These are phyloP conservation scores for Aspergillus niger DNA, from an alignment of 2,329 filamentous ascomycete species.

Conservation along the genomic window DNA sequence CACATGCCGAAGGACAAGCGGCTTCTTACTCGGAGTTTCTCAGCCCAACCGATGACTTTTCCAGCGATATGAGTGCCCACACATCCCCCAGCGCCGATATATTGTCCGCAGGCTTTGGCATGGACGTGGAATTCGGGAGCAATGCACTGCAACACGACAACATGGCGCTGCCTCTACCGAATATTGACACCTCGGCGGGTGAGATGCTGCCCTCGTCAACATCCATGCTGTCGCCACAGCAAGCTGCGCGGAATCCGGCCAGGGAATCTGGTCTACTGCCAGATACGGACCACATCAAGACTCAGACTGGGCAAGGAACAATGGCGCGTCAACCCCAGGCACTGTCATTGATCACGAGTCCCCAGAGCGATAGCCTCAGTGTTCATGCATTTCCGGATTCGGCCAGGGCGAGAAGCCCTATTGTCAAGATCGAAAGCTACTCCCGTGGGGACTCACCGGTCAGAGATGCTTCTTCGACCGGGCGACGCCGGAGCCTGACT, in stretches of 20 bases:
- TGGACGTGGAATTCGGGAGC: constrained; percentile 22
- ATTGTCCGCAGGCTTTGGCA: constrained; percentile 22
- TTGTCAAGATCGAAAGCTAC: constrained; percentile 47
- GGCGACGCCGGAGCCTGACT: constrained; percentile 35
- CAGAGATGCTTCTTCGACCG: constrained; percentile 26
- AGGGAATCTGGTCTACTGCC: constrained; percentile 34
- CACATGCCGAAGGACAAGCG: constrained; percentile 18
- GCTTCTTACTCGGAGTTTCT: constrained; percentile 32
- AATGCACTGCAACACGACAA: constrained; percentile 15
- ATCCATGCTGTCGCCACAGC: constrained; percentile 29
- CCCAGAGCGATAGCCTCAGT: constrained; percentile 28
- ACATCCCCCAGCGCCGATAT: constrained; percentile 28
- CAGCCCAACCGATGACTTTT: constrained; percentile 32
- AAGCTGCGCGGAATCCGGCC: constrained; percentile 36
- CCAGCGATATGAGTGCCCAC: constrained; percentile 32
- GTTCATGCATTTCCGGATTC: constrained; percentile 22
- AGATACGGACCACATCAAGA: constrained; percentile 17
- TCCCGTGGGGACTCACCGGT: constrained; percentile 48
- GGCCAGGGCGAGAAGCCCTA: constrained; percentile 43
- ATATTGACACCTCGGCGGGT: constrained; percentile 3
- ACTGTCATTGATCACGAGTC: constrained; percentile 29
- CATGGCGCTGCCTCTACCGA: constrained; percentile 7
- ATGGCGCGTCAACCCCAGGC: constrained; percentile 21
- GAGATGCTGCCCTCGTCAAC: constrained; percentile 17
- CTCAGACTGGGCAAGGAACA: constrained; percentile 18